Evolutionary conservation across 805 yeast genomes (phyloP).

Genomic region (Sugiyamaella smithiae): DNA sequence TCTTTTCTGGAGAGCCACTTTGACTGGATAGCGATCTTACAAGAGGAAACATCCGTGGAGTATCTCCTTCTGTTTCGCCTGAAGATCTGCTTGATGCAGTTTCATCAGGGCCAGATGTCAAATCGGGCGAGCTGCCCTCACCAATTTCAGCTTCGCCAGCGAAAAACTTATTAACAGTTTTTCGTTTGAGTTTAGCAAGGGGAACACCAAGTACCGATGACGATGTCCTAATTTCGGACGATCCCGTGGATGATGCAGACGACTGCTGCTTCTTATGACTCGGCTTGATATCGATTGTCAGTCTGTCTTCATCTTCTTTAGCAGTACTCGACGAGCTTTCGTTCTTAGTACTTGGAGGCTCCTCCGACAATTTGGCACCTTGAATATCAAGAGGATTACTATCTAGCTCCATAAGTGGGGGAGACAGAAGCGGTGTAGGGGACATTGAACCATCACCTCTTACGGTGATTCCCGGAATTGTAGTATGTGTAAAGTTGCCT

Average conservation of each 20-base stretch:
- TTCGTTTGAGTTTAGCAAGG: constrained; percentile 7
- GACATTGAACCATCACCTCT: neutral
- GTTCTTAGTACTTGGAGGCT: neutral
- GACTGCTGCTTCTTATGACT: constrained; percentile 8
- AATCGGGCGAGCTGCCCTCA: neutral
- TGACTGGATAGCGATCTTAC: constrained; percentile 19
- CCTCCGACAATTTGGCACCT: neutral
- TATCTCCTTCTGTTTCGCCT: neutral
- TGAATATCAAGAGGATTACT: neutral
- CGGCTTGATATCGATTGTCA: neutral
- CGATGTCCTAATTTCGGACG: constrained; percentile 1
- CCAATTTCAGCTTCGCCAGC: constrained; percentile 1
- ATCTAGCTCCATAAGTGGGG: neutral
- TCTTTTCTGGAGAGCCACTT: constrained; percentile 12
- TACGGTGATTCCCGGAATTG: neutral
- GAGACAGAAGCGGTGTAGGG: neutral
- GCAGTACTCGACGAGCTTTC: neutral
- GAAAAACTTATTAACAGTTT: constrained; percentile 11
- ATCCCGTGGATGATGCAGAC: constrained; percentile 5
- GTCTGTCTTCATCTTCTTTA: neutral
- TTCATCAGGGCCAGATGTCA: neutral
- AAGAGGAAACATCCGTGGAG: constrained; percentile 15
- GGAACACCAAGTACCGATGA: constrained; percentile 2
- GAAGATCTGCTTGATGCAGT: neutral
- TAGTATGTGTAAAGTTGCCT: neutral